Percentiles rank a stretch among this genome's conserved stretches.
These are phyloP conservation scores for Postia placenta DNA, from an alignment of 768 basidiomycete species.

Conservation along the genomic window DNA sequence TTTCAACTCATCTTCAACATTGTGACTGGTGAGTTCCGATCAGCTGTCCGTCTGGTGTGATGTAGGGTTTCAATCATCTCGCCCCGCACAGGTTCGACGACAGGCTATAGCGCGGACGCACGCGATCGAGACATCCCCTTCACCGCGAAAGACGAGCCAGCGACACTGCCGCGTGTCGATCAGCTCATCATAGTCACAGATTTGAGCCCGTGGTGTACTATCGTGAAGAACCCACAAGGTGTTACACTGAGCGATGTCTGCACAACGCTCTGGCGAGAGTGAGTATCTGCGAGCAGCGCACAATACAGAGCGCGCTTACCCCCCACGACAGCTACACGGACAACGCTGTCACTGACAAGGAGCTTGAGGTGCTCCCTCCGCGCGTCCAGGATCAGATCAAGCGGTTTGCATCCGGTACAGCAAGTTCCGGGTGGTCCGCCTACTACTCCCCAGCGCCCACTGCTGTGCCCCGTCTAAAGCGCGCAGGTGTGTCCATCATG, in stretches of 20 bases:
- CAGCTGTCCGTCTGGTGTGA: too few relatives aligned
- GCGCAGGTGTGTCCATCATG: slow-evolving; percentile 52
- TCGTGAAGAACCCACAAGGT: slow-evolving; percentile 62
- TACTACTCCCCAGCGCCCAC: slow-evolving; percentile 42
- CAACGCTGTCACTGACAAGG: slow-evolving; percentile 57
- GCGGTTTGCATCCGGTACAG: slow-evolving; percentile 39
- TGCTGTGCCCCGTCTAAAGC: slow-evolving; percentile 45
- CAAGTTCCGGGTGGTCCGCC: slow-evolving; percentile 33
- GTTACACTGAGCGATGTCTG: slow-evolving; percentile 79
- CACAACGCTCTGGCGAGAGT: slow-evolving; percentile 72
- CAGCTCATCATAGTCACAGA: slow-evolving; percentile 33
- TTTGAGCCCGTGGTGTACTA: slow-evolving; percentile 74
- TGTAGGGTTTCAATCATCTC: background rate
- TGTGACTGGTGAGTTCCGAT: slow-evolving; percentile 46
- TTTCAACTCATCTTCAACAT: slow-evolving; percentile 74
- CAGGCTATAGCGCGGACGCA: slow-evolving; percentile 54
- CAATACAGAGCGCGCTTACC: too few relatives aligned
- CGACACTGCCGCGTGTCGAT: slow-evolving; percentile 32
- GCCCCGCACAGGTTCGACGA: slow-evolving; percentile 43
- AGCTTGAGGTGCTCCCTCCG: slow-evolving; percentile 52
- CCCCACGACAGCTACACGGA: slow-evolving; percentile 53
- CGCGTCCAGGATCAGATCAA: slow-evolving; percentile 70
- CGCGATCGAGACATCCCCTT: slow-evolving; percentile 55
- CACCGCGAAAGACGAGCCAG: slow-evolving; percentile 31
- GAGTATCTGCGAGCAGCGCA: too few relatives aligned